Evolutionary conservation across 176 grass and related monocot species (phyloP), one percentile per base, ranked within the genome.

Genomic region (Triticum timopheevii): DNA sequence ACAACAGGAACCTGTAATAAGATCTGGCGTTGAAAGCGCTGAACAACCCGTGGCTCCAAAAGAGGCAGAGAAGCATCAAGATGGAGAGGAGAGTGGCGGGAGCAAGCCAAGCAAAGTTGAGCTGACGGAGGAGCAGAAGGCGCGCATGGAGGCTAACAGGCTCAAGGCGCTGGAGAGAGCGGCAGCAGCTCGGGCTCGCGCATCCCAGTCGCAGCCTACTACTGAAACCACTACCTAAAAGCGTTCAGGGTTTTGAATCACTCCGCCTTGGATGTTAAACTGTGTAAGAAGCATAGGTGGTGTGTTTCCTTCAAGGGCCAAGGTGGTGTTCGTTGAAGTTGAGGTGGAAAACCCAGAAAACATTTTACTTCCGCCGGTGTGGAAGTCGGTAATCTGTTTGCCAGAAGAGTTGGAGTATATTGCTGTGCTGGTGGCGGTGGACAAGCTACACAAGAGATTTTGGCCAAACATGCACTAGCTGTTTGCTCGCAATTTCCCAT

Each of bases 81-180:
- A 81, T 0, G 82, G 20, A 85, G 87, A 24, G 19, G 24, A 34
- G n/a, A 63, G 68, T 56, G 47, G 33, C 4, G 61, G 59, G 34
- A 72, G 5, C 19, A 86, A 84, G 31, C 84, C 3, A 64, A 52
- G 52, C 5, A 93, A 85, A 50, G 68, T 86, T 82, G 82, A 86
- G 66, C 49, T 94, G 27, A 94, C 90, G 0, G 93, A 92, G 39
- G 93, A 95, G 81, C 92, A 95, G 56, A 95, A 22, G 79, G 88
- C 88, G 0, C 90, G 93, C 64, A 95, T 95, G 88, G 93, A 90
- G 90, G 90, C 92, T 31, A 98, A 95, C 79, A 75, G 92, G 22
- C 69, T 95, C 78, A 98, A 86, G 86, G 93, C 96, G 24, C 61
- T 98, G 71, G 96, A 98, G 78, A 92, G 88, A 93, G 90, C 45